phyloP scores from a whole-genome alignment of 176 grass and related monocot species.

The Thalia dealbata region DNA sequence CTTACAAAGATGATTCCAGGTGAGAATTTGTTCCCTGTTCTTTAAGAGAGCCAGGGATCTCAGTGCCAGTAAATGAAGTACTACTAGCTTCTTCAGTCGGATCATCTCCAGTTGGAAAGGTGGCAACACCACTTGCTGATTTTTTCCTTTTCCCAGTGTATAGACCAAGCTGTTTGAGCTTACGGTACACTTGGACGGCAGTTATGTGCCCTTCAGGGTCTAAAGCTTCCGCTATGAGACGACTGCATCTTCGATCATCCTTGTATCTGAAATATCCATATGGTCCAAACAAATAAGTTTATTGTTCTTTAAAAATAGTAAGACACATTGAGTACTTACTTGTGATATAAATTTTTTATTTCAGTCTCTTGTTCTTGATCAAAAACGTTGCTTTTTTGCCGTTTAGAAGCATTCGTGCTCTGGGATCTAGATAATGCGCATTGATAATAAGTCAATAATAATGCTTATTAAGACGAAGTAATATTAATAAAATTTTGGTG shows the following conservation, averaged over 20 bases:
- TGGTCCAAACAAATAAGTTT: not conserved
- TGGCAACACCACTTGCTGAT: conserved; percentile 23
- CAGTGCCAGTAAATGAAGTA: conserved; percentile 4
- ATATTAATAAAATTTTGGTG: conserved; percentile 1
- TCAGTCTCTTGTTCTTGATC: conserved; percentile 53
- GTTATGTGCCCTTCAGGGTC: conserved; percentile 65
- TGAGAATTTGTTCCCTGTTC: conserved; percentile 17
- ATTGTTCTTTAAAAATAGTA: not conserved
- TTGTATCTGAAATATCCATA: conserved; percentile 61
- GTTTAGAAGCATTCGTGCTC: conserved; percentile 33
- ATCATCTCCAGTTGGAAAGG: conserved; percentile 26
- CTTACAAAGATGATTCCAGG: conserved; percentile 33
- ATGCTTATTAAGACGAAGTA: conserved; percentile 24
- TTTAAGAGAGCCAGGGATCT: not conserved
- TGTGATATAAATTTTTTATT: conserved; percentile 58
- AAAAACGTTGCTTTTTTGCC: conserved; percentile 43
- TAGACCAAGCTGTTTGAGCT: conserved; percentile 78
- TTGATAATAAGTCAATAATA: conserved; percentile 21
- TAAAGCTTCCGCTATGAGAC: conserved; percentile 75
- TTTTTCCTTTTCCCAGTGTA: conserved; percentile 38
- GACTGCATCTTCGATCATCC: conserved; percentile 56
- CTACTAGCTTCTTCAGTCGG: conserved; percentile 21
- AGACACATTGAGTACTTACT: conserved; percentile 31
- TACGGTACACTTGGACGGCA: conserved; percentile 62
- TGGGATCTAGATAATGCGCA: conserved; percentile 35